Percentiles rank a stretch among this genome's conserved stretches.
Conservation (phyloP, 176 grass and related monocot species). For the Puya raimondii region DNA sequence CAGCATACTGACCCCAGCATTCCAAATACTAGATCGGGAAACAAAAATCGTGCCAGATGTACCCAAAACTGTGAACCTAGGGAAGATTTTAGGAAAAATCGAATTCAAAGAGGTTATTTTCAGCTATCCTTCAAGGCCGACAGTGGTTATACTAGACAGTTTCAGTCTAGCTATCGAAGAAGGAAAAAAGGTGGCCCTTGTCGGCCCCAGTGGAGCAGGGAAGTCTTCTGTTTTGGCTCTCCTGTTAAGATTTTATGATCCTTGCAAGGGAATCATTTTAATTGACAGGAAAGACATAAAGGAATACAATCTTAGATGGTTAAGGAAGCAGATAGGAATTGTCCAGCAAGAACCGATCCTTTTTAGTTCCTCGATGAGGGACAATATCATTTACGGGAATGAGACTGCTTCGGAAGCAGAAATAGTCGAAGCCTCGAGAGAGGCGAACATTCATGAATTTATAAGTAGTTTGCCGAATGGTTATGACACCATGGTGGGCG, state of each 20-base stretch:
- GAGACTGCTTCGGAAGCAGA: conserved; percentile 33
- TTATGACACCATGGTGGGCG: conserved; percentile 35
- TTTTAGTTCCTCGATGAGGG: conserved; percentile 44
- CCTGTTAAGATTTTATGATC: conserved; percentile 41
- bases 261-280: conserved; percentile 23
- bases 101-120: conserved; percentile 32
- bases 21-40: conserved; percentile 52
- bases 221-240: conserved; percentile 44
- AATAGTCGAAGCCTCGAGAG: conserved; percentile 30
- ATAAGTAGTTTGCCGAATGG: conserved; percentile 37
- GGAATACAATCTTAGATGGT: conserved; percentile 39
- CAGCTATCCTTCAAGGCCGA: conserved; percentile 33
- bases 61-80: conserved; percentile 9
- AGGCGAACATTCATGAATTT: conserved; percentile 44
- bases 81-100: conserved; percentile 22
- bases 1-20: conserved; percentile 36
- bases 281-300: conserved; percentile 29
- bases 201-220: conserved; percentile 42
- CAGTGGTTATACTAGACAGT: conserved; percentile 27
- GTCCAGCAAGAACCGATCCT: conserved; percentile 47
- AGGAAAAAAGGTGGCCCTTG: conserved; percentile 35
- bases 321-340: conserved; percentile 38
- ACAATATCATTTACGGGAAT: conserved; percentile 37
- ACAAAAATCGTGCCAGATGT: conserved; percentile 40
- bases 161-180: conserved; percentile 30